Evolutionary conservation across 352 stramenopile genomes (phyloP), one percentile per base, ranked within the genome.

Genomic region (Phytophthora macrochlamydospora): DNA sequence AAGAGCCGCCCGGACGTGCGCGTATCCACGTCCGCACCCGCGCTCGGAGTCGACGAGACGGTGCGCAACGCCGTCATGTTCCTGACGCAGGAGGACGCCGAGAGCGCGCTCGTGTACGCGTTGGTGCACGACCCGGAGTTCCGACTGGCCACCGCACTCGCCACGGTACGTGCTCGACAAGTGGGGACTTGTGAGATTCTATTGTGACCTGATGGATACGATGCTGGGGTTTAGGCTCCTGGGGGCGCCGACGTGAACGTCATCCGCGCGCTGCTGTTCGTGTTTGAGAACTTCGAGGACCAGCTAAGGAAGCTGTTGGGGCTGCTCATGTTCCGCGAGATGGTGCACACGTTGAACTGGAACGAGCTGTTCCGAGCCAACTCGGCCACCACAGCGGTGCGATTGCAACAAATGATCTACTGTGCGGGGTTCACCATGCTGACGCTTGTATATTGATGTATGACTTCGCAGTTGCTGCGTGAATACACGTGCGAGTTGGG

Each of bases 361-460:
- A 91, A 90, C 75, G 83, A 93, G 56, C 79, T 93, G 51, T 93
- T 93, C 60, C 83, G 85, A 67, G 85, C 85, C 63, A 93, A 91
- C 61, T 93, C 85, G 61, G 67, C 83, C 50, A 84, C 80, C 9
- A 93, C 85, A 13, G 85, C 83, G 33, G 80, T 86, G 62, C 53
- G 78, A 78, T 24, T 24, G 18, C 18, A 24, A 7, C 42, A 44
- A 37, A 35, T 4, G 18, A 40, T 6, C 35, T 40, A 40, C 9
- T 40, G 35, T 40, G 18, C 29, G 12, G 7, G 18, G 18, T 28
- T 29, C 7, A 49, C 43, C 8, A 29, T n/a, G 14, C 29, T 49
- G 40, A n/a, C 18, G 18, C 18, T 24, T 51, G 14, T 59, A 7
- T 31, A n/a, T 30, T 58, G 29, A 13, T 32, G 7, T 56, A 28